Evolutionary conservation across 257 asterid genomes (phyloP), one percentile per base, ranked within the genome.

Genomic region (Przewalskia tangutica): DNA sequence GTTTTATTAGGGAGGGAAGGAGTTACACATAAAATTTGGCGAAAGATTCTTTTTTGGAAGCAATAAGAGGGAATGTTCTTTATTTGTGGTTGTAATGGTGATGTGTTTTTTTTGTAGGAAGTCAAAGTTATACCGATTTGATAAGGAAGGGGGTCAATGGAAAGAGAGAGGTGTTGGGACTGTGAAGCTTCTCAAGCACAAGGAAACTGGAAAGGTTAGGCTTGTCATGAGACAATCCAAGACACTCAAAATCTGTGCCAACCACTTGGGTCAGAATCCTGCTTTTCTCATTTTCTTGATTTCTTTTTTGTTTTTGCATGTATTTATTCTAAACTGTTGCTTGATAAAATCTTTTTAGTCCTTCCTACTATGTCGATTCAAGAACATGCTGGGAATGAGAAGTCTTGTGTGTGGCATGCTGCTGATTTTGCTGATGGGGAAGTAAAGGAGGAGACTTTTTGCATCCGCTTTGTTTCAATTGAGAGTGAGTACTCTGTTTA

Each of bases 161-260:
- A 93, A 94, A 84, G 97, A 94, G 88, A 94, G 97, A 83, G 98
- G 98, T 54, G 98, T 89, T 79, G 98, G 97, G 11, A 86, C 89
- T 23, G 93, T 94, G 85, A 94, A 94, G 91, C 91, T 93, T 54
- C 92, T 95, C 62, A 89, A 91, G 88, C 97, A 94, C 82, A 90
- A 87, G 85, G 97, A 93, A 54, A 89, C 88, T 54, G 90, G 89
- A 51, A 93, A 91, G 87, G 89, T 91, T 85, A 89, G 98, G 83
- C 97, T 95, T 83, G 95, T 95, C 73, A 92, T 95, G 98, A 91
- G 97, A 86, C 97, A 95, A 90, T 89, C 88, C 84, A 95, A 93
- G 92, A 95, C 97, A 17, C 97, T 95, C 16, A 95, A 95, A 89
- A 95, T 92, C 86, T 93, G 97, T 17, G 98, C 97, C 75, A 94